Conservation (phyloP, 192 early-diverging fungal species). For the Podila verticillata region DNA sequence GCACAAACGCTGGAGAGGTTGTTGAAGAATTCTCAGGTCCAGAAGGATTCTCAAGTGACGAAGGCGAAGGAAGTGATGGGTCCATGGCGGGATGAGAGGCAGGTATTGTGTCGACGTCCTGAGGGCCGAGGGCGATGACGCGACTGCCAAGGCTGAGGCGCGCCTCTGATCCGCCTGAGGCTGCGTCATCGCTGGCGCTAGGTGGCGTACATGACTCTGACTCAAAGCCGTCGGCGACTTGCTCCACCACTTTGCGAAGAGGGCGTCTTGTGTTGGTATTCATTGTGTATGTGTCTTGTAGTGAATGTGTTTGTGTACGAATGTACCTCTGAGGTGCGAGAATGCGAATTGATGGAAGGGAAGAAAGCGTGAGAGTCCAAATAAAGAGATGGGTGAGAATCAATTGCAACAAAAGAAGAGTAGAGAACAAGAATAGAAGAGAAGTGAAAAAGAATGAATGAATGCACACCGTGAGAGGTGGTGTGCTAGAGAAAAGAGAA, state of each 20-base stretch:
- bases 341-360: background rate
- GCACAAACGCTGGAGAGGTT: constrained; percentile 7
- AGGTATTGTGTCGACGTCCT: constrained; percentile 2
- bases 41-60: background rate
- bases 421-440: background rate
- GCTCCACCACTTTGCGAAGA: constrained; percentile 1
- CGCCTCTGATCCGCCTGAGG: background rate
- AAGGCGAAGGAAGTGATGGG: background rate
- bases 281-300: constrained; percentile 3
- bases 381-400: background rate
- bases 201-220: constrained; percentile 1
- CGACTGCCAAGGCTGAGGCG: background rate
- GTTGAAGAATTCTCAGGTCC: background rate
- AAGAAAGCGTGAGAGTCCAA: background rate
- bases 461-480: too few species aligned
- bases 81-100: background rate
- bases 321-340: background rate
- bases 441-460: background rate
- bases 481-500: background rate
- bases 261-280: background rate
- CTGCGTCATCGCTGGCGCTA: constrained; percentile 1
- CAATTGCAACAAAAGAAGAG: background rate
- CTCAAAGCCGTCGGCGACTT: background rate
- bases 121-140: background rate
- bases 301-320: background rate